phyloP scores from a whole-genome alignment of 805 yeast species.

The Saccharomyces paradoxus region DNA sequence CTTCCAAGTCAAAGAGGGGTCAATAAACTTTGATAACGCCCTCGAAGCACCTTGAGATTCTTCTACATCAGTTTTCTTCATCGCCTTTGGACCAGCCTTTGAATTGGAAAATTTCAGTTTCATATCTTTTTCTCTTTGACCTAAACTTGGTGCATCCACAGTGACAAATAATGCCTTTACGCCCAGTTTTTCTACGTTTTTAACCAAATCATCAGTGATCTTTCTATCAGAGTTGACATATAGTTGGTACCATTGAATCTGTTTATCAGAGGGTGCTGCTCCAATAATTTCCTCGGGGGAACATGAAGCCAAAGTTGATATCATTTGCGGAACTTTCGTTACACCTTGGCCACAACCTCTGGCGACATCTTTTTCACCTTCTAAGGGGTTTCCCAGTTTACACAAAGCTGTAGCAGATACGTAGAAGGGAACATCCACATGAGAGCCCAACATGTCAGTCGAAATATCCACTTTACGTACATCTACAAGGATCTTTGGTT shows the following conservation, averaged over 20 bases:
- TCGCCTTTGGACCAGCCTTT: slow-evolving; percentile 27
- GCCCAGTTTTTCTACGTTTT: slow-evolving; percentile 65
- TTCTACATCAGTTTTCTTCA: slow-evolving; percentile 40
- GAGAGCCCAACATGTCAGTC: slow-evolving; percentile 69
- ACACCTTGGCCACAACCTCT: slow-evolving; percentile 68
- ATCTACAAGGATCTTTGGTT: slow-evolving; percentile 75
- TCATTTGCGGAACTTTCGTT: slow-evolving; percentile 66
- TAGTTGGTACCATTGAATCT: slow-evolving; percentile 82
- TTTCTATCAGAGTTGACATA: slow-evolving; percentile 73
- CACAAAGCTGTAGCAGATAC: slow-evolving; percentile 90
- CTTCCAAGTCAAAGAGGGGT: slow-evolving; percentile 56
- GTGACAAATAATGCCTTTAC: slow-evolving; percentile 79
- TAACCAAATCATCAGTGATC: slow-evolving; percentile 52
- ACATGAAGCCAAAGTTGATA: slow-evolving; percentile 84
- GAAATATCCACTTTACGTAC: slow-evolving; percentile 64
- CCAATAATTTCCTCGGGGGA: slow-evolving; percentile 79
- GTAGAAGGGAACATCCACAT: slow-evolving; percentile 71
- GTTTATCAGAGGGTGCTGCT: slow-evolving; percentile 49
- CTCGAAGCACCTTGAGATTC: slow-evolving; percentile 78
- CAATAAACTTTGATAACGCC: slow-evolving; percentile 81
- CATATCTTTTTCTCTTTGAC: slow-evolving; percentile 85
- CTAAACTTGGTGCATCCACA: slow-evolving; percentile 88
- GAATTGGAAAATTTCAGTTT: slow-evolving; percentile 47
- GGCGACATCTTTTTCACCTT: slow-evolving; percentile 83
- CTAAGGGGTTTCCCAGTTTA: slow-evolving; percentile 75